Evolutionary conservation across 1,139 yeast genomes (phyloP).

Genomic region (Saccharomyces hybrid): DNA sequence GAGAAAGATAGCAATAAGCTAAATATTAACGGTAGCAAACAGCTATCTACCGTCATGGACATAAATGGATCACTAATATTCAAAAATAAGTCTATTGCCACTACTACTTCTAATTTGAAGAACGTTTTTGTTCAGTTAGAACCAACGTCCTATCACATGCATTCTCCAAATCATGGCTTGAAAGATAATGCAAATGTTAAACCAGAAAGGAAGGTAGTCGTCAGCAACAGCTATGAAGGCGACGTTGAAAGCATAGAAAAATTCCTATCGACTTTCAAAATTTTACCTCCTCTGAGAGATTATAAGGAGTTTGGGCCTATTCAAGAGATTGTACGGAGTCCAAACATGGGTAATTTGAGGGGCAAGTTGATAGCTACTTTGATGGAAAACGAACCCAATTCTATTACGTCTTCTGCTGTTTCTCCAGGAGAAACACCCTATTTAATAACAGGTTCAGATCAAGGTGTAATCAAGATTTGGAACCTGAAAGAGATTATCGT

Average conservation of each 20-base stretch:
- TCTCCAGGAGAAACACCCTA: slow-evolving; percentile 54
- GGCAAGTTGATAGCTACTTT: slow-evolving; percentile 56
- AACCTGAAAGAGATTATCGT: slow-evolving; percentile 58
- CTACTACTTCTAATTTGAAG: slow-evolving; percentile 50
- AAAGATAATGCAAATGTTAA: slow-evolving; percentile 1
- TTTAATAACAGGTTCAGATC: slow-evolving; percentile 71
- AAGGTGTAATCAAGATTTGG: slow-evolving; percentile 73
- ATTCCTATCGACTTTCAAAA: slow-evolving; percentile 45
- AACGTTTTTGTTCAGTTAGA: slow-evolving; percentile 58
- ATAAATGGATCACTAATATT: slow-evolving; percentile 31
- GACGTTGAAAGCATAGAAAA: slow-evolving; percentile 53
- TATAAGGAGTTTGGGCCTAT: slow-evolving; percentile 60
- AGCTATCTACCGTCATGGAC: slow-evolving; percentile 15
- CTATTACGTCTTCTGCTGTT: slow-evolving; percentile 49
- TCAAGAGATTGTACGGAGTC: slow-evolving; percentile 17
- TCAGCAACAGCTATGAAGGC: slow-evolving; percentile 56
- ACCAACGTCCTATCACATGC: slow-evolving; percentile 15
- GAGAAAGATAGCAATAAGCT: not conserved
- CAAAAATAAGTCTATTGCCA: slow-evolving; percentile 38
- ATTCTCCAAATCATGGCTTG: slow-evolving; percentile 3
- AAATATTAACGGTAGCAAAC: not conserved
- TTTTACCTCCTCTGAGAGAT: slow-evolving; percentile 51
- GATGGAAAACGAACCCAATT: slow-evolving; percentile 43
- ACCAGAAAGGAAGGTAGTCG: slow-evolving; percentile 14
- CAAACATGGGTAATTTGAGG: slow-evolving; percentile 27